Conservation (phyloP, 306 rosid species). For the Adenanthera pavonina region DNA sequence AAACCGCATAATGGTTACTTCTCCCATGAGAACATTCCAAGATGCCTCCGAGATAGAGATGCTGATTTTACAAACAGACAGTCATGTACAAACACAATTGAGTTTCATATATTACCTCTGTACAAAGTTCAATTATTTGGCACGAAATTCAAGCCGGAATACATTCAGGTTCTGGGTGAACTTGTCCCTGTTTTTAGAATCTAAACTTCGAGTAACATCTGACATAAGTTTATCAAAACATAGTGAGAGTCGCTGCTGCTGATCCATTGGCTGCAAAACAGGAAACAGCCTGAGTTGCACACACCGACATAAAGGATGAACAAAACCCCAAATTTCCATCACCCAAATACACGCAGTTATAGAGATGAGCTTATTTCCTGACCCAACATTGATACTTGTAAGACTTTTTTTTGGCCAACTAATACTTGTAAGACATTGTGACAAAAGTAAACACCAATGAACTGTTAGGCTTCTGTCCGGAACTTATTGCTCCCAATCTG, state of each 20-base stretch:
- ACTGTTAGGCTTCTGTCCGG: conserved; percentile 8
- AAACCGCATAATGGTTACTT: conserved; percentile 34
- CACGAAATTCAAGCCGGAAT: conserved; percentile 56
- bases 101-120: conserved; percentile 25
- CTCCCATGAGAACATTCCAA: conserved; percentile 35
- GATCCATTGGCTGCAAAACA: conserved; percentile 56
- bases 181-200: conserved; percentile 61
- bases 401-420: not conserved
- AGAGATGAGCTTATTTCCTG: not conserved
- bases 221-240: conserved; percentile 64
- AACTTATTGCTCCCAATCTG: conserved; percentile 12
- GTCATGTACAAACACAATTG: conserved; percentile 37
- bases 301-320: not conserved
- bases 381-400: not conserved
- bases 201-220: conserved; percentile 52
- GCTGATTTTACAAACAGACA: conserved; percentile 40
- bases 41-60: conserved; percentile 34
- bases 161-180: conserved; percentile 61
- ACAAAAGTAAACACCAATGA: not conserved
- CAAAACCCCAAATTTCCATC: not conserved
- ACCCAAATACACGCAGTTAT: not conserved
- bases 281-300: conserved; percentile 25
- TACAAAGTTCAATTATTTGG: conserved; percentile 45
- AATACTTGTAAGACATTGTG: not conserved
- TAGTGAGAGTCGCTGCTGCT: conserved; percentile 52